These are phyloP conservation scores for Pichia thaimueangensis DNA, from an alignment of 805 yeast species.

Conservation along the genomic window DNA sequence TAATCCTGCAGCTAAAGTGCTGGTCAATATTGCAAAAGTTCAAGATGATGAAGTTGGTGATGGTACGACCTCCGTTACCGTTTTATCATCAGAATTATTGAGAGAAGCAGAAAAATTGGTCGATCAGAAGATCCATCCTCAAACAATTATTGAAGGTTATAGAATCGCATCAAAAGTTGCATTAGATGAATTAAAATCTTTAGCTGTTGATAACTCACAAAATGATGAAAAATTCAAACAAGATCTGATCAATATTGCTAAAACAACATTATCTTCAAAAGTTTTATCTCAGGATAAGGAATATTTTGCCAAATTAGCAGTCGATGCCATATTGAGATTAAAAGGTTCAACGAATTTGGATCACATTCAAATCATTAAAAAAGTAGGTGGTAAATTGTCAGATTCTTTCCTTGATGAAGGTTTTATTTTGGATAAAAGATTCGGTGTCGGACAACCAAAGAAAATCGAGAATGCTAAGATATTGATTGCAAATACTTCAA, in stretches of 20 bases:
- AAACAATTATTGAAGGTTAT: constrained; percentile 93
- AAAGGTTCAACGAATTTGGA: constrained; percentile 84
- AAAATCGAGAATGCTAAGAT: constrained; percentile 75
- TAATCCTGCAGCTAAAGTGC: constrained; percentile 94
- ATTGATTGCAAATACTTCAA: constrained; percentile 88
- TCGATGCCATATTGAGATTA: constrained; percentile 84
- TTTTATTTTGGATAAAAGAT: constrained; percentile 81
- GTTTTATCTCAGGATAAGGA: constrained; percentile 93
- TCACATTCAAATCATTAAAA: constrained; percentile 89
- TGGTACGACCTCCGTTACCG: constrained; percentile 96
- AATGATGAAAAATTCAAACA: constrained; percentile 55
- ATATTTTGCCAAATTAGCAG: constrained; percentile 82
- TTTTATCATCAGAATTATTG: constrained; percentile 81
- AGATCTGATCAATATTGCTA: constrained; percentile 83
- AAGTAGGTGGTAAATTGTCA: constrained; percentile 83
- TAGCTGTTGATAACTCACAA: constrained; percentile 67
- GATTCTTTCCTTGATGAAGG: constrained; percentile 97
- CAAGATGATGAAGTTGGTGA: constrained; percentile 99
- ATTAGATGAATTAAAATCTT: constrained; percentile 63
- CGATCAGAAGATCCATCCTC: constrained; percentile 93
- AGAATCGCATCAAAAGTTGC: constrained; percentile 88
- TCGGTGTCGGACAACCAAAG: constrained; percentile 94
- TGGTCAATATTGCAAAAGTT: constrained; percentile 90
- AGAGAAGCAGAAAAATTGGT: constrained; percentile 92
- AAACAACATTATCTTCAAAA: constrained; percentile 89